Conservation (phyloP, 345 rosid genomes). For the Luvunga scandens region DNA sequence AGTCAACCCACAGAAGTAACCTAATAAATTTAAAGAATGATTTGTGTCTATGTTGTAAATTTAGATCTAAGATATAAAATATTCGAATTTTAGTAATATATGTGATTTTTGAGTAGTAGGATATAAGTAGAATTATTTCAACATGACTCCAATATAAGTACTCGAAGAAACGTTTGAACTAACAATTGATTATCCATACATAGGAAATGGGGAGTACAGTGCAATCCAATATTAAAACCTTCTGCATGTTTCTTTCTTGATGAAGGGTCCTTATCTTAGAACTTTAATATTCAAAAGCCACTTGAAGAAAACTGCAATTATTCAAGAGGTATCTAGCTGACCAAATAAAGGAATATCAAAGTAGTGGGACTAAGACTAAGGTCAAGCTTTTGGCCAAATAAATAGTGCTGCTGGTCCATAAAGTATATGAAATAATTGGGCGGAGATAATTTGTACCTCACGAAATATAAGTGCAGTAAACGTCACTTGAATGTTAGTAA, state of each 20-base stretch:
- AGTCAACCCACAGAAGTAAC: not conserved
- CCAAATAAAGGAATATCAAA: no score
- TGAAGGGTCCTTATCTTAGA: not conserved
- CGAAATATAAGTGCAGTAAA: accelerated
- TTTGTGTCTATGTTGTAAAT: not conserved
- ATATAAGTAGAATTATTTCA: not conserved
- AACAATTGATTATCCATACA: not conserved
- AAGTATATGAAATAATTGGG: no score
- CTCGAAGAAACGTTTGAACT: not conserved
- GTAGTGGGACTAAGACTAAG: no score
- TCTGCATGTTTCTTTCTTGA: not conserved
- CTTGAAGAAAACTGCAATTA: no score
- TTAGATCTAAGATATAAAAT: no score
- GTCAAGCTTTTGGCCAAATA: accelerated
- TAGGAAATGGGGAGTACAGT: not conserved
- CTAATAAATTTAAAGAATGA: not conserved
- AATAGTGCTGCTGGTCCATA: no score
- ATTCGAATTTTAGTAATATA: no score
- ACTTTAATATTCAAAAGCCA: no score
- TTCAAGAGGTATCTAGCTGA: no score
- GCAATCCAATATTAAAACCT: not conserved
- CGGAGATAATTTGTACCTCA: accelerated
- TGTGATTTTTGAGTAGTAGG: not conserved
- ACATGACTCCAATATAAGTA: not conserved
- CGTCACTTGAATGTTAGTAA: accelerated